Conservation (phyloP, 2,329 filamentous ascomycete species). For the Botryotinia globosa region DNA sequence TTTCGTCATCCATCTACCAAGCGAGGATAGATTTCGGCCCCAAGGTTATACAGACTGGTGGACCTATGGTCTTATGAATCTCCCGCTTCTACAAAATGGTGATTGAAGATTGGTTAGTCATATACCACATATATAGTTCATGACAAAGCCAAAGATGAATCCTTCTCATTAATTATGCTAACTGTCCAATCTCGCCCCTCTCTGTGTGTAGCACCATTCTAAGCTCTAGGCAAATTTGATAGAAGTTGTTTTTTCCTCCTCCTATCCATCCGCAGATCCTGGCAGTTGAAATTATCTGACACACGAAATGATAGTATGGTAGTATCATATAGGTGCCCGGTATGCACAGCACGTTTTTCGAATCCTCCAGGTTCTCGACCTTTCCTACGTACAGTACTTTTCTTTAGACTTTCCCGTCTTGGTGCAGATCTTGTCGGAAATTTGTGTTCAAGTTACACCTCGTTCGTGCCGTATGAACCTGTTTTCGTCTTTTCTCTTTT, state of each 20-base stretch:
- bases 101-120: conserved; percentile 9
- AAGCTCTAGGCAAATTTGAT: conserved; percentile 16
- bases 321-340: neutral
- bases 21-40: conserved; percentile 9
- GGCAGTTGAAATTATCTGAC: conserved; percentile 11
- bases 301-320: conserved; percentile 14
- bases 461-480: conserved; percentile 4
- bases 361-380: conserved; percentile 18
- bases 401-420: neutral
- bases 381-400: conserved; percentile 17
- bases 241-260: conserved; percentile 13
- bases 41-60: conserved; percentile 11
- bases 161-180: conserved; percentile 15
- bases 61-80: neutral
- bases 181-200: conserved; percentile 16
- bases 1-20: conserved; percentile 8
- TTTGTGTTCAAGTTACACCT: conserved; percentile 14
- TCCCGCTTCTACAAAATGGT: neutral
- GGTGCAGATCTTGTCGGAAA: conserved; percentile 14
- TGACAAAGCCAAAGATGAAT: conserved; percentile 18
- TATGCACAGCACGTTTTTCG: conserved; percentile 10
- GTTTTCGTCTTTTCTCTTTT: conserved; percentile 11
- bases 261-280: conserved; percentile 18
- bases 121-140: conserved; percentile 19
- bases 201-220: conserved; percentile 13